Conservation (phyloP, 2,329 filamentous ascomycete genomes). For the Nemania sp. region DNA sequence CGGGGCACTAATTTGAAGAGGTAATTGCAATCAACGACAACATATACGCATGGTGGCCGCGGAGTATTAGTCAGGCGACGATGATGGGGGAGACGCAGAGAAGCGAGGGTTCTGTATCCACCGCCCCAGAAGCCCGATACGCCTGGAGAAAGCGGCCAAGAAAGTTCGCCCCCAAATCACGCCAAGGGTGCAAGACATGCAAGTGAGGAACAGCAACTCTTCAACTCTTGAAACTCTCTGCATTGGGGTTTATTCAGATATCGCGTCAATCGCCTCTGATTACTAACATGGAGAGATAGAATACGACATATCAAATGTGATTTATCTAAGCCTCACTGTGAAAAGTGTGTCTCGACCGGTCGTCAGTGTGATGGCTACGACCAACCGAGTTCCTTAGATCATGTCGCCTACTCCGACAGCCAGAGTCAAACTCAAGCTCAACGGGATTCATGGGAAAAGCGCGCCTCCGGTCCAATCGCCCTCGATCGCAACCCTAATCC, state of each 20-base stretch:
- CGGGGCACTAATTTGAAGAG: neutral
- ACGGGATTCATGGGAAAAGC: neutral
- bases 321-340: neutral
- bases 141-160: neutral
- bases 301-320: neutral
- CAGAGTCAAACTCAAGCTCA: neutral
- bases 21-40: neutral
- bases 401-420: neutral
- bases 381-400: neutral
- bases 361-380: neutral
- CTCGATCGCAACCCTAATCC: neutral
- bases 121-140: neutral
- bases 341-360: neutral
- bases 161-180: neutral
- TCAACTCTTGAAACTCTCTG: neutral
- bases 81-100: neutral
- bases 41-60: neutral
- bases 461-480: neutral
- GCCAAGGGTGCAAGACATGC: neutral
- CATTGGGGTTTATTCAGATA: too few relatives aligned
- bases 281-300: neutral
- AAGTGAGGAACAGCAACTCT: neutral
- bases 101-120: neutral
- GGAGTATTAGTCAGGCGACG: too few relatives aligned
- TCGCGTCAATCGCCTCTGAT: neutral